These are phyloP conservation scores for Hypholoma fasciculare DNA, from an alignment of 768 basidiomycete genomes.

Conservation along the genomic window DNA sequence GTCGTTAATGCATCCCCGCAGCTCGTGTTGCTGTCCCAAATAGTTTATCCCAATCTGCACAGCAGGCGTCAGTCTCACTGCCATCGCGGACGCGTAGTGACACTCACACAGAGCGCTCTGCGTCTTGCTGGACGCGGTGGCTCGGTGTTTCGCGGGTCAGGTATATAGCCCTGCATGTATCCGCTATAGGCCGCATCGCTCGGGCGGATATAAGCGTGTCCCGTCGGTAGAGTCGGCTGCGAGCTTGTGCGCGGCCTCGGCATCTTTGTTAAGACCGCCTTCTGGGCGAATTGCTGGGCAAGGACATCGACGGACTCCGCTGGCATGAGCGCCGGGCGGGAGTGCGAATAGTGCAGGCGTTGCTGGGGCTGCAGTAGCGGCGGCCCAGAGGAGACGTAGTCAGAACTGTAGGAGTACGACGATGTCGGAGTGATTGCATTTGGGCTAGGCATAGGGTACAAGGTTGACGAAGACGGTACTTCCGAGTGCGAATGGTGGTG, in stretches of 20 bases:
- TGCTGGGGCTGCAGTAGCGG: background rate
- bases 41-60: constrained; percentile 81
- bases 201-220: background rate
- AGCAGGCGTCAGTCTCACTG: background rate
- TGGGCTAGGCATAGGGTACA: background rate
- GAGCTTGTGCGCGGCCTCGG: background rate
- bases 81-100: background rate
- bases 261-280: background rate
- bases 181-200: background rate
- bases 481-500: constrained; percentile 20
- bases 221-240: constrained; percentile 10
- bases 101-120: constrained; percentile 79
- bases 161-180: constrained; percentile 5
- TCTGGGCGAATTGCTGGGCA: background rate
- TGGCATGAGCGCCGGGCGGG: constrained; percentile 1
- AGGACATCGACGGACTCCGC: constrained; percentile 1
- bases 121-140: constrained; percentile 77
- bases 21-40: constrained; percentile 56
- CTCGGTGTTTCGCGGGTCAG: constrained; percentile 23
- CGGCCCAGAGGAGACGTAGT: no score
- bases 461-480: constrained; percentile 6
- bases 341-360: background rate
- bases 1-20: constrained; percentile 84
- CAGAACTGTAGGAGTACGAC: constrained; percentile 5
- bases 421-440: constrained; percentile 17